Percentiles rank a stretch among this genome's conserved stretches.
Evolutionary conservation across 805 yeast genomes (phyloP).

Genomic region (Middelhovenomyces tepae): DNA sequence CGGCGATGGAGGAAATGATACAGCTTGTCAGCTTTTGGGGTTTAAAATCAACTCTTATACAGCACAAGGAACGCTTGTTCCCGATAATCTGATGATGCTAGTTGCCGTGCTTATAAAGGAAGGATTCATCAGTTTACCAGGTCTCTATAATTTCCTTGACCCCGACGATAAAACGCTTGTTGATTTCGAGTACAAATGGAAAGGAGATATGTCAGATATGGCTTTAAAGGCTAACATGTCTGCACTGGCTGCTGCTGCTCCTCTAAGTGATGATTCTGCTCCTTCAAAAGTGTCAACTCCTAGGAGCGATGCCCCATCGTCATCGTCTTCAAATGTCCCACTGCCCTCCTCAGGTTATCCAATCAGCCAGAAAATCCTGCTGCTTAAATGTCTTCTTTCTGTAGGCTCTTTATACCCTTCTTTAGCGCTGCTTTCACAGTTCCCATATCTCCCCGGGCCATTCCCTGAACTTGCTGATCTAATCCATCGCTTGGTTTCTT

Average conservation of each 20-base stretch:
- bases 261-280: slow-evolving; percentile 47
- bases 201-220: slow-evolving; percentile 42
- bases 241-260: slow-evolving; percentile 84
- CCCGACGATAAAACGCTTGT: slow-evolving; percentile 45
- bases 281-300: neutral
- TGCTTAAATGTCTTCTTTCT: slow-evolving; percentile 45
- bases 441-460: slow-evolving; percentile 51
- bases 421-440: slow-evolving; percentile 45
- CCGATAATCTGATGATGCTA: slow-evolving; percentile 38
- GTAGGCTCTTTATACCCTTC: slow-evolving; percentile 59
- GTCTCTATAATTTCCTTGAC: slow-evolving; percentile 46
- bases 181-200: slow-evolving; percentile 36
- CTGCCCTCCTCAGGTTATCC: neutral
- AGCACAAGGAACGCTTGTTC: slow-evolving; percentile 21
- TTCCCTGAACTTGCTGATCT: slow-evolving; percentile 41
- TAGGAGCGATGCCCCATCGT: no score
- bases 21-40: slow-evolving; percentile 48
- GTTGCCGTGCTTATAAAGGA: slow-evolving; percentile 53
- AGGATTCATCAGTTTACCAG: slow-evolving; percentile 56
- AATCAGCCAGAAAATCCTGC: slow-evolving; percentile 32
- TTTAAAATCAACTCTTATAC: slow-evolving; percentile 31
- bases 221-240: slow-evolving; percentile 57
- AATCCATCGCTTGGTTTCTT: slow-evolving; percentile 42
- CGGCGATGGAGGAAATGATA: slow-evolving; percentile 46
- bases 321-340: no score